Evolutionary conservation across 2,329 filamentous ascomycete species (phyloP).

Genomic region (Ophiostoma sp.): DNA sequence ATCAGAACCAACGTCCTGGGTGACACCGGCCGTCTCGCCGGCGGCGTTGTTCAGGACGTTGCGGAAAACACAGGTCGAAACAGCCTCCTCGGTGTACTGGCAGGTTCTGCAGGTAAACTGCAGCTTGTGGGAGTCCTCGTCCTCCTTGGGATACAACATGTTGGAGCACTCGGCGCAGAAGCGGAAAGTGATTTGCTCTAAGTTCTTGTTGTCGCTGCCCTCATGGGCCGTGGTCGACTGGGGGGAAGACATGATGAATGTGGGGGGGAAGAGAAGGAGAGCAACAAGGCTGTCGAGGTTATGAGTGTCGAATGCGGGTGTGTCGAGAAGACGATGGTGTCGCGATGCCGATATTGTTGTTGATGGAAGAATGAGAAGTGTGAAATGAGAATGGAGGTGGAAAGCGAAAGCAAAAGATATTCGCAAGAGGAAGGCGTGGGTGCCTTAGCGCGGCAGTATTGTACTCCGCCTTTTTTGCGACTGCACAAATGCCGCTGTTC

Average conservation of each 20-base stretch:
- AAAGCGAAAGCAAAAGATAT: not conserved
- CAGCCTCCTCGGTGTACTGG: constrained; percentile 83
- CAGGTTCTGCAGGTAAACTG: constrained; percentile 97
- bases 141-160: constrained; percentile 96
- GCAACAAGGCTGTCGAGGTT: not conserved
- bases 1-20: constrained; percentile 94
- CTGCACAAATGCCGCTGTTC: not conserved
- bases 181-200: constrained; percentile 88
- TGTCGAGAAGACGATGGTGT: not conserved
- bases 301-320: not conserved
- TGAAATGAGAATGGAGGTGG: not conserved
- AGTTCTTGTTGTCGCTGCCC: constrained; percentile 50
- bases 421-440: not conserved
- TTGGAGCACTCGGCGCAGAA: constrained; percentile 99
- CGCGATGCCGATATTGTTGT: not conserved
- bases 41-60: constrained; percentile 89
- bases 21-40: constrained; percentile 94
- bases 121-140: constrained; percentile 77
- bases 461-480: constrained; percentile 2
- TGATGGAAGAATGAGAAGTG: not conserved
- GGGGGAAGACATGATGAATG: constrained; percentile 57
- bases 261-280: not conserved
- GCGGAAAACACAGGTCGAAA: constrained; percentile 90
- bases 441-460: constrained; percentile 20
- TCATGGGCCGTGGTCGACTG: constrained; percentile 49